Evolutionary conservation across 2,329 filamentous ascomycete genomes (phyloP).

Genomic region (Diaporthe humulicola): DNA sequence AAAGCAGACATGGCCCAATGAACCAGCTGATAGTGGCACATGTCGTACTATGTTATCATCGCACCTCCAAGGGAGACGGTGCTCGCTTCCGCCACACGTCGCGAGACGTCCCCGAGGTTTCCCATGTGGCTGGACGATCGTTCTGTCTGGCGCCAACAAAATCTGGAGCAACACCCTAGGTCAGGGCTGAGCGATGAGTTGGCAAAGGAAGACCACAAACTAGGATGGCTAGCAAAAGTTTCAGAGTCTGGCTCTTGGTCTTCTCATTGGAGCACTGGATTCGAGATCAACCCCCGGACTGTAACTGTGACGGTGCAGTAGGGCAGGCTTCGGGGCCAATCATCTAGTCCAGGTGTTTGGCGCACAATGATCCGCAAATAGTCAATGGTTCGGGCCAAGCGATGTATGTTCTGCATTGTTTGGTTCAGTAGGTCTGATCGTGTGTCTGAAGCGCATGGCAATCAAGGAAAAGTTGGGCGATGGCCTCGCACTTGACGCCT

Average conservation of each 20-base stretch:
- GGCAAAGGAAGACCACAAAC: constrained; percentile 16
- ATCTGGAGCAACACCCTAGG: constrained; percentile 1
- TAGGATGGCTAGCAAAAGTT: constrained; percentile 2
- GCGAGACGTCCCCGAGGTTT: background rate
- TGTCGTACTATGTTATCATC: constrained; percentile 10
- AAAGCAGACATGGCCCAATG: constrained; percentile 1
- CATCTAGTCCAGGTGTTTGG: background rate
- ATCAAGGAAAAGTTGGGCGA: background rate
- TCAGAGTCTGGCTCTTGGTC: constrained; percentile 13
- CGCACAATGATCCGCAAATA: background rate
- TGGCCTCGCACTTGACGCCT: background rate
- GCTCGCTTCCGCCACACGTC: constrained; percentile 14
- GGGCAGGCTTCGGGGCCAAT: background rate
- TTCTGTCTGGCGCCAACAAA: constrained; percentile 10
- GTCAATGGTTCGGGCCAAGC: constrained; percentile 7
- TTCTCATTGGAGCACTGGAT: constrained; percentile 31
- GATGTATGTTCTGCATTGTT: constrained; percentile 5
- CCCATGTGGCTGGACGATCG: constrained; percentile 20
- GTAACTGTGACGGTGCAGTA: constrained; percentile 11
- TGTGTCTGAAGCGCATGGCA: constrained; percentile 6
- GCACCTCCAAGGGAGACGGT: background rate
- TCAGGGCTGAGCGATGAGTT: constrained; percentile 26
- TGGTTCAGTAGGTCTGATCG: constrained; percentile 6
- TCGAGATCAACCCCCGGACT: constrained; percentile 22
- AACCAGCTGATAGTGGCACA: background rate